Evolutionary conservation across 495 filamentous ascomycete species (phyloP).

Genomic region (Monascus purpureus): DNA sequence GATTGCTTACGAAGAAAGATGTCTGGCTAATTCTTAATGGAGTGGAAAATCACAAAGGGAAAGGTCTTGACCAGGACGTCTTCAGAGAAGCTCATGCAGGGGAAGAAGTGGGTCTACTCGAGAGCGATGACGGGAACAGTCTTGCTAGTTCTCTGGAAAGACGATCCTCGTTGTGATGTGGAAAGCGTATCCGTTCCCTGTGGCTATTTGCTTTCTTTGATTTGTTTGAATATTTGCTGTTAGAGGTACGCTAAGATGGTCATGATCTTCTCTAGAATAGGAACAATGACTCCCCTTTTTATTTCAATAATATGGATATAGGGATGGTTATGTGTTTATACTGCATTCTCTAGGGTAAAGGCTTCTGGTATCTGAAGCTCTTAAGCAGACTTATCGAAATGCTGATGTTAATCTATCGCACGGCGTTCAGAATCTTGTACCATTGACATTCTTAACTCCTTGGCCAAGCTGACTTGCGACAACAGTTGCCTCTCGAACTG

Average conservation of each 20-base stretch:
- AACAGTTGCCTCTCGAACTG: constrained; percentile 26
- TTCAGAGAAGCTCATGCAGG: constrained; percentile 26
- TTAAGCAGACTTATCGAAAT: no score
- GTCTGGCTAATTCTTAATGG: constrained; percentile 89
- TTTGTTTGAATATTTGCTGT: no score
- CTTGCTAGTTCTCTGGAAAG: constrained; percentile 22
- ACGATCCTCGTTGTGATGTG: constrained; percentile 18
- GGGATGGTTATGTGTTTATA: no score
- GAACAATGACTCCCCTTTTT: no score
- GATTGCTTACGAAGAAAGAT: constrained; percentile 93
- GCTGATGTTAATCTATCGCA: no score
- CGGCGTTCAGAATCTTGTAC: constrained; percentile 14
- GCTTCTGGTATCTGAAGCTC: no score
- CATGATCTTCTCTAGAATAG: no score
- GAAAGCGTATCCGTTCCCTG: neutral
- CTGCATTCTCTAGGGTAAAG: no score
- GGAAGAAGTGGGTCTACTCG: constrained; percentile 39
- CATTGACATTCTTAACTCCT: constrained; percentile 19
- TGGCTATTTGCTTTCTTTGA: no score
- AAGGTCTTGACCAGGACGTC: constrained; percentile 17
- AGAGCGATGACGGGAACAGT: constrained; percentile 26
- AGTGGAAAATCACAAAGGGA: constrained; percentile 43
- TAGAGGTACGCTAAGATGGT: no score
- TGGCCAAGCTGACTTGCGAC: constrained; percentile 26
- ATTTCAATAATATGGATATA: no score